A percentile compares a stretch with the other conserved stretches of the same genome.
These are phyloP conservation scores for Botryosphaeria dothidea DNA, from an alignment of 2,329 filamentous ascomycete species.

Conservation along the genomic window DNA sequence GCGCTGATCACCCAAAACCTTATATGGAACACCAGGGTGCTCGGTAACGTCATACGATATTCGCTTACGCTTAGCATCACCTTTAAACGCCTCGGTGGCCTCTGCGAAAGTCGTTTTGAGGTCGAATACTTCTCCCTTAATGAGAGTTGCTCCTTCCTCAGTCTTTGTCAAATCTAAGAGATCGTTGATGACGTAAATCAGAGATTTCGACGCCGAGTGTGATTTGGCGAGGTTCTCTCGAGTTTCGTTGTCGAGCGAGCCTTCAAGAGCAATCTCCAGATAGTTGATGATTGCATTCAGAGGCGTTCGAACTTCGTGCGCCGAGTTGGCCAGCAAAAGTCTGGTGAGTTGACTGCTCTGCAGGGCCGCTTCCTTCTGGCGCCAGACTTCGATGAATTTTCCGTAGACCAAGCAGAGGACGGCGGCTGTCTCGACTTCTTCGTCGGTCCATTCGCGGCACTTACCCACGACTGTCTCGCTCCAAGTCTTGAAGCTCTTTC, in stretches of 20 bases:
- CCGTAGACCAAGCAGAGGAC: conserved; percentile 86
- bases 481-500: conserved; percentile 79
- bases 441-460: conserved; percentile 84
- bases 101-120: conserved; percentile 71
- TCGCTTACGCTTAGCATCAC: conserved; percentile 74
- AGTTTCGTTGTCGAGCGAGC: conserved; percentile 75
- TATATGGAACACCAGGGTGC: conserved; percentile 67
- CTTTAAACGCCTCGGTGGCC: conserved; percentile 71
- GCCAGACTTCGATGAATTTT: conserved; percentile 89
- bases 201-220: conserved; percentile 86
- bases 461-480: conserved; percentile 78
- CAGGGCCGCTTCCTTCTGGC: conserved; percentile 82
- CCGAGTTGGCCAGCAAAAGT: conserved; percentile 80
- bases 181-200: conserved; percentile 94
- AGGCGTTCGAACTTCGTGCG: conserved; percentile 87
- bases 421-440: conserved; percentile 85
- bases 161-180: conserved; percentile 85
- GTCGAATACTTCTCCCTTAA: conserved; percentile 81
- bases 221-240: conserved; percentile 81
- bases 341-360: conserved; percentile 80
- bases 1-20: conserved; percentile 76
- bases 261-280: conserved; percentile 85
- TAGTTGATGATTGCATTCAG: conserved; percentile 95
- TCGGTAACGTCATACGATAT: conserved; percentile 69
- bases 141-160: conserved; percentile 75